phyloP scores from a whole-genome alignment of 192 early-diverging fungal species.

The Haplosporangium gracile region DNA sequence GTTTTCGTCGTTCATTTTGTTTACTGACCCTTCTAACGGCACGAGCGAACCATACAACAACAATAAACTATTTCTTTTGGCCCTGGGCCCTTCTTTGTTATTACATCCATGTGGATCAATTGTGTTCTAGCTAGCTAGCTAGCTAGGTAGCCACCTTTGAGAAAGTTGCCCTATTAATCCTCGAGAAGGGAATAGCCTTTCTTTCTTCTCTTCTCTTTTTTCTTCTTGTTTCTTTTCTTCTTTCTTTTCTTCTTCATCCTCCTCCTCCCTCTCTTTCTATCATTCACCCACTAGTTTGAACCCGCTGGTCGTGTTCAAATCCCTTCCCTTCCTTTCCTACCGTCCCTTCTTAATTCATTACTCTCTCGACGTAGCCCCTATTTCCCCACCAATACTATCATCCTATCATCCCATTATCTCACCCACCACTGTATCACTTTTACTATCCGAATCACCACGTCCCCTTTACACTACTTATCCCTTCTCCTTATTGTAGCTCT shows the following conservation, averaged over 20 bases:
- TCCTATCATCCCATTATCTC: neutral
- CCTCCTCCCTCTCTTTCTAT: neutral
- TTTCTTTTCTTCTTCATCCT: neutral
- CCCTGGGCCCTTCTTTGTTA: too few relatives aligned
- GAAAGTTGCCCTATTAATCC: neutral
- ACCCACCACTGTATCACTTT: too few relatives aligned
- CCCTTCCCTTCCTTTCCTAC: neutral
- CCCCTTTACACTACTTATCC: neutral
- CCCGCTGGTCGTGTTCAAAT: neutral
- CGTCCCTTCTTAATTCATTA: neutral
- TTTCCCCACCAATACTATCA: neutral
- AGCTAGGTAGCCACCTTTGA: too few relatives aligned
- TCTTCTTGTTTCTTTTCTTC: neutral
- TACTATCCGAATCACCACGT: neutral
- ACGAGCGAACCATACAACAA: too few relatives aligned
- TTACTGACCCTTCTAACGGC: too few relatives aligned
- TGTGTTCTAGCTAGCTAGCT: too few relatives aligned
- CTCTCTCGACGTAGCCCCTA: neutral
- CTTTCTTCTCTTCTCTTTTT: neutral
- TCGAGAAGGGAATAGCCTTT: neutral
- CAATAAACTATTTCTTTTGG: too few relatives aligned
- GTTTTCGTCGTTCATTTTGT: too few relatives aligned
- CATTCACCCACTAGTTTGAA: neutral
- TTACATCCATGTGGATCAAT: too few relatives aligned
- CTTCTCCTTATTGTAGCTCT: neutral